Conservation (phyloP, 2,329 filamentous ascomycete genomes). For the Cladobotryum protrusum region DNA sequence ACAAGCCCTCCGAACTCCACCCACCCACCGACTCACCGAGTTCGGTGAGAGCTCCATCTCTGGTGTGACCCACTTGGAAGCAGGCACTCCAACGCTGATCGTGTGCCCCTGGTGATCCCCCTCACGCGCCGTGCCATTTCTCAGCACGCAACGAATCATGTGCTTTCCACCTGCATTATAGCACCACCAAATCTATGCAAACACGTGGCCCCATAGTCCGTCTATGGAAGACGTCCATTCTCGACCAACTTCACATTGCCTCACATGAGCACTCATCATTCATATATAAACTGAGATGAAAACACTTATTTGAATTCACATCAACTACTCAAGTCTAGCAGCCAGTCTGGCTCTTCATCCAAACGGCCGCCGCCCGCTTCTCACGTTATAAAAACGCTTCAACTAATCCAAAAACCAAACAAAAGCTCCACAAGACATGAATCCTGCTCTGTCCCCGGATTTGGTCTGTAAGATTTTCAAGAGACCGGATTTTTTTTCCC, state of each 20-base stretch:
- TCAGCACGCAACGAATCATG: conserved; percentile 1
- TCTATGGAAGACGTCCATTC: too few species aligned
- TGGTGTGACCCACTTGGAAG: neutral
- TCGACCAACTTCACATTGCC: too few species aligned
- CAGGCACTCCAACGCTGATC: neutral
- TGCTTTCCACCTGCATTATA: neutral
- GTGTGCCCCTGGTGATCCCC: conserved; percentile 10
- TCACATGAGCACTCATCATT: neutral
- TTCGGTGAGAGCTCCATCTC: neutral
- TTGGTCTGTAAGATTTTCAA: conserved; percentile 1
- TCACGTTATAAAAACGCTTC: neutral
- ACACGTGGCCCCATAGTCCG: too few species aligned
- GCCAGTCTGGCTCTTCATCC: neutral
- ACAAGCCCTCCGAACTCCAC: too few species aligned
- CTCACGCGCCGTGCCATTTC: neutral
- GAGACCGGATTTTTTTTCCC: neutral
- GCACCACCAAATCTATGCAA: neutral
- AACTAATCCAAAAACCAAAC: conserved; percentile 2
- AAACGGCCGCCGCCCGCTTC: conserved; percentile 2
- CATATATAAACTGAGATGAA: neutral
- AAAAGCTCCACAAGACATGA: neutral
- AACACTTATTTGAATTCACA: conserved; percentile 10
- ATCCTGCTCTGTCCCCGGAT: neutral
- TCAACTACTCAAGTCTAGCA: neutral
- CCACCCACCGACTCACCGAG: too few species aligned